Conservation (phyloP, 805 yeast species). For the Myxozyma neglecta region DNA sequence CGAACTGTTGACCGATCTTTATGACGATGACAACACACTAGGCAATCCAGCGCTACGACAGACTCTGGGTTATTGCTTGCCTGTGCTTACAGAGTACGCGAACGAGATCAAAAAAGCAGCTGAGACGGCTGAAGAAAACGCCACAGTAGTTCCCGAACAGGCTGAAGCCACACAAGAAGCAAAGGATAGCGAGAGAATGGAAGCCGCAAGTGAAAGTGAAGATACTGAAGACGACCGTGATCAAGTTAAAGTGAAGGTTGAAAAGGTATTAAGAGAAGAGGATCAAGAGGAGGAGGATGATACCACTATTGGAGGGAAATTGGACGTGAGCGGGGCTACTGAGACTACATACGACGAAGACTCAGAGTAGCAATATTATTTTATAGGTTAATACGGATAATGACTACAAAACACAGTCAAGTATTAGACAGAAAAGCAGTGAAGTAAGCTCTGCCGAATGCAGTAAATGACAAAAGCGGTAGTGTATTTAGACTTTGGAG, state of each 20-base stretch:
- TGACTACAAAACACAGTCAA: no score
- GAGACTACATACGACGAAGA: background rate
- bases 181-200: background rate
- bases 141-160: background rate
- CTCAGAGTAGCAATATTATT: no score
- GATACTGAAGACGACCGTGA: background rate
- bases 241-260: background rate
- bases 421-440: no score
- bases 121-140: slow-evolving; percentile 35
- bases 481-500: no score
- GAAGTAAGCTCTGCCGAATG: no score
- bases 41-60: slow-evolving; percentile 69
- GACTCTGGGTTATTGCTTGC: slow-evolving; percentile 80
- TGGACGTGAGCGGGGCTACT: background rate
- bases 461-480: no score
- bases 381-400: no score
- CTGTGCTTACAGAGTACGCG: slow-evolving; percentile 47
- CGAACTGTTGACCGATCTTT: slow-evolving; percentile 37
- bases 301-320: background rate
- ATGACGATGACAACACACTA: slow-evolving; percentile 68
- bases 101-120: slow-evolving; percentile 32
- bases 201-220: background rate
- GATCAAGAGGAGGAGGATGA: background rate
- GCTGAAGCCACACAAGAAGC: background rate
- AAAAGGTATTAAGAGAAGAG: background rate